phyloP scores from a whole-genome alignment of 805 yeast species.

The Wickerhamomyces canadensis region DNA sequence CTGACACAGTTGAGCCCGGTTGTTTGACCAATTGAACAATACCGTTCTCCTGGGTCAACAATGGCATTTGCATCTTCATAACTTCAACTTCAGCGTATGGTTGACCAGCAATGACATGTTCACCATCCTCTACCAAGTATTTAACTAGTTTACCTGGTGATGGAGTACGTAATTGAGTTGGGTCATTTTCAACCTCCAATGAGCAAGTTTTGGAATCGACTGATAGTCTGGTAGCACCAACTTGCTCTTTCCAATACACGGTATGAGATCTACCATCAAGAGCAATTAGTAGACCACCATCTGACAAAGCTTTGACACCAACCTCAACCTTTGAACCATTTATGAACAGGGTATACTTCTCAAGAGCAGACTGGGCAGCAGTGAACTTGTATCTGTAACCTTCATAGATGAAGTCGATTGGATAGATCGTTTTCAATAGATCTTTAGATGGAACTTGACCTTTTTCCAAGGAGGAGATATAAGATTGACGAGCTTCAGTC shows the following conservation, averaged over 20 bases:
- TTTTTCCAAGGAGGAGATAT: slow-evolving; percentile 73
- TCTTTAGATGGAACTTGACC: slow-evolving; percentile 93
- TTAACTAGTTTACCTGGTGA: slow-evolving; percentile 98
- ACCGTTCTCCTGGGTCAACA: slow-evolving; percentile 92
- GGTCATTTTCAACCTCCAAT: slow-evolving; percentile 94
- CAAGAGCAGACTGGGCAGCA: slow-evolving; percentile 86
- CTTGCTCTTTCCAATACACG: slow-evolving; percentile 97
- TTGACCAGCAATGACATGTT: slow-evolving; percentile 85
- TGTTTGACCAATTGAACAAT: slow-evolving; percentile 87
- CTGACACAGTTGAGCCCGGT: slow-evolving; percentile 95
- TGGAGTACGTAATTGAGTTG: slow-evolving; percentile 97
- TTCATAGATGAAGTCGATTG: slow-evolving; percentile 93
- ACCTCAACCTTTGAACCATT: slow-evolving; percentile 90
- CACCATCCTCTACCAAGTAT: slow-evolving; percentile 92
- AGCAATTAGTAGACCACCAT: slow-evolving; percentile 88
- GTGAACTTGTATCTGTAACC: slow-evolving; percentile 91
- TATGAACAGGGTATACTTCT: slow-evolving; percentile 80
- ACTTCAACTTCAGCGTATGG: slow-evolving; percentile 98
- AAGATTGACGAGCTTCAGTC: slow-evolving; percentile 63
- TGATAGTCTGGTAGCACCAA: slow-evolving; percentile 88
- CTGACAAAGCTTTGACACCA: slow-evolving; percentile 83
- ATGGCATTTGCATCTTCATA: slow-evolving; percentile 99
- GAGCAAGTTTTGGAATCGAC: slow-evolving; percentile 94
- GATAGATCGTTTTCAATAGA: slow-evolving; percentile 78
- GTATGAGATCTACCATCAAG: slow-evolving; percentile 92